Percentiles rank a stretch among this genome's conserved stretches.
Conservation (phyloP, 1,139 yeast species). For the Suhomyces maxii region DNA sequence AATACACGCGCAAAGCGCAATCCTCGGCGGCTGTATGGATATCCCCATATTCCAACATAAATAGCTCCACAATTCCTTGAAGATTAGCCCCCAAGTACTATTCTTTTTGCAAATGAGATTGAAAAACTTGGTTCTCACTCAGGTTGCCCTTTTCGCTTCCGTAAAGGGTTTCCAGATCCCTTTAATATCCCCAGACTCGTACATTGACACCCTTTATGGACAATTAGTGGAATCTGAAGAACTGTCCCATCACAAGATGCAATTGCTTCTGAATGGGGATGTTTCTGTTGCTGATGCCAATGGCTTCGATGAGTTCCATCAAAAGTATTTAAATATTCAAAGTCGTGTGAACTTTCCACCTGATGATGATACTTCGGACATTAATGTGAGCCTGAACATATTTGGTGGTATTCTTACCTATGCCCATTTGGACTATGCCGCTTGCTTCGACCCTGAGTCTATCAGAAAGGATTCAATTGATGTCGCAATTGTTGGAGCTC, state of each 20-base stretch:
- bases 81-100: not conserved
- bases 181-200: slow-evolving; percentile 10
- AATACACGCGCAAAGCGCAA: not conserved
- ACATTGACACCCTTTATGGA: slow-evolving; percentile 31
- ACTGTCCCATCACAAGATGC: slow-evolving; percentile 4
- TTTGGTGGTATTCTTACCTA: slow-evolving; percentile 50
- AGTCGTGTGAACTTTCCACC: slow-evolving; percentile 31
- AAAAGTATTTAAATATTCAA: slow-evolving; percentile 13
- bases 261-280: not conserved
- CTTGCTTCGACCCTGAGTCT: slow-evolving; percentile 35
- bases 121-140: not conserved
- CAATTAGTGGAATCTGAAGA: slow-evolving; percentile 17
- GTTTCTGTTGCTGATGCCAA: not conserved
- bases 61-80: not conserved
- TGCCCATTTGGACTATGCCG: slow-evolving; percentile 40
- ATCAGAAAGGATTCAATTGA: slow-evolving; percentile 26
- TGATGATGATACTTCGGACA: slow-evolving; percentile 39
- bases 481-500: slow-evolving; percentile 53
- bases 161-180: not conserved
- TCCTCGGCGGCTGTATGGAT: not conserved
- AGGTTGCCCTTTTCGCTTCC: not conserved
- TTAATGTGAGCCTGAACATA: slow-evolving; percentile 17
- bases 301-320: slow-evolving; percentile 4
- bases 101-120: not conserved
- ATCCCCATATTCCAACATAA: not conserved